Conservation (phyloP, 106 monocot species). For the Allium cepa region DNA sequence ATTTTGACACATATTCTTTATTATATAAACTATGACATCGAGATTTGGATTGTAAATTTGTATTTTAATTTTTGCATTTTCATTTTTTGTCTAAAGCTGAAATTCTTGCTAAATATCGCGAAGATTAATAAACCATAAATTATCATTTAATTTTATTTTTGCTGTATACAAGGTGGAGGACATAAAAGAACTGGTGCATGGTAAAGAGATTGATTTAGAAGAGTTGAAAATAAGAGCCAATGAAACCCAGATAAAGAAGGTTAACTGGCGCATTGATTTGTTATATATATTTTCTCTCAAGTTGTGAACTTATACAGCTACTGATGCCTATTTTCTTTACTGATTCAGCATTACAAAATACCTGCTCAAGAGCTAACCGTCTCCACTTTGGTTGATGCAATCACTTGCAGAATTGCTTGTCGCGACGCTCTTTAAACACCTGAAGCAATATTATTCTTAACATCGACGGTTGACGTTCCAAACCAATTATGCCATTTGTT, state of each 20-base stretch:
- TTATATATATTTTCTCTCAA: not conserved
- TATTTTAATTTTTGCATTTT: too few species aligned
- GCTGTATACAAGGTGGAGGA: slow-evolving; percentile 33
- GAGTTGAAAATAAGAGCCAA: slow-evolving; percentile 64
- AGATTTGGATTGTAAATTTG: too few species aligned
- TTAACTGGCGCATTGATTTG: not conserved
- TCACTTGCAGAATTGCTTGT: slow-evolving; percentile 76
- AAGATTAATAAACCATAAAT: too few species aligned
- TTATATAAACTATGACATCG: too few species aligned
- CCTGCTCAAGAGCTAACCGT: slow-evolving; percentile 55
- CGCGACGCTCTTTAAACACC: slow-evolving; percentile 68
- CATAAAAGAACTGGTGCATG: slow-evolving; percentile 54
- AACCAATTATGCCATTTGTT: too few species aligned
- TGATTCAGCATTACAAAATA: slow-evolving; percentile 86
- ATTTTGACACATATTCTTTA: too few species aligned
- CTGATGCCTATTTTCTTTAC: not conserved
- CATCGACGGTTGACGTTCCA: too few species aligned
- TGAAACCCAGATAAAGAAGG: slow-evolving; percentile 72
- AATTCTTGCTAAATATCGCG: too few species aligned
- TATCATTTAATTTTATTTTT: too few species aligned
- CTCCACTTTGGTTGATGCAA: slow-evolving; percentile 76
- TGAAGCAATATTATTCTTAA: too few species aligned
- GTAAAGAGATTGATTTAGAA: slow-evolving; percentile 60
- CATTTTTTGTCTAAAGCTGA: too few species aligned
- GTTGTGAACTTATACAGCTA: not conserved